Conservation (phyloP, 2,329 filamentous ascomycete genomes). For the Clonostachys byssicola region DNA sequence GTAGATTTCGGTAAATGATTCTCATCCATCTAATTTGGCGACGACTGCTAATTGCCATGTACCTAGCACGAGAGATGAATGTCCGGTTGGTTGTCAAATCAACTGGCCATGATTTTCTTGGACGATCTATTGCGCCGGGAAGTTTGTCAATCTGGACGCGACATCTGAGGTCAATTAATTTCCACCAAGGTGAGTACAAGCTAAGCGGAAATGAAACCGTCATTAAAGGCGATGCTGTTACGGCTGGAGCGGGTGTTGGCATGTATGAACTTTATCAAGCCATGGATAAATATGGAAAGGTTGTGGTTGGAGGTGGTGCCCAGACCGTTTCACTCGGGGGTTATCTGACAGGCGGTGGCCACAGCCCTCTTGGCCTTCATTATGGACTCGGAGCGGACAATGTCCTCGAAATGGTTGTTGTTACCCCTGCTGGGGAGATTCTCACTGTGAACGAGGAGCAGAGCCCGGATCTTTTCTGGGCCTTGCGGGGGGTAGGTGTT, state of each 20-base stretch:
- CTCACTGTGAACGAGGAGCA: constrained; percentile 46
- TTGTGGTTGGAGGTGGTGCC: constrained; percentile 49
- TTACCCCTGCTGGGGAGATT: constrained; percentile 45
- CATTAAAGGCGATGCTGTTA: constrained; percentile 45
- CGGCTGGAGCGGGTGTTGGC: constrained; percentile 46
- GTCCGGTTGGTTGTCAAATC: constrained; percentile 35
- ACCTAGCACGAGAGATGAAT: constrained; percentile 35
- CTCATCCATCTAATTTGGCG: not conserved
- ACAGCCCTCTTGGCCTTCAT: constrained; percentile 45
- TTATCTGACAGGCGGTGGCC: constrained; percentile 58
- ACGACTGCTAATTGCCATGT: not conserved
- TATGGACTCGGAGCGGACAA: constrained; percentile 60
- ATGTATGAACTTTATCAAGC: constrained; percentile 42
- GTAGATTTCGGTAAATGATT: constrained; percentile 34
- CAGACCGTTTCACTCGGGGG: constrained; percentile 56
- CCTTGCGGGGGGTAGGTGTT: constrained; percentile 44
- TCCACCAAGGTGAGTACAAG: constrained; percentile 23
- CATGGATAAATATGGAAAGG: constrained; percentile 36
- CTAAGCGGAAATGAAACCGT: constrained; percentile 24
- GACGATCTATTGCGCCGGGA: constrained; percentile 40
- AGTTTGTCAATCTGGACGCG: constrained; percentile 51
- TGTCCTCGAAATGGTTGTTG: constrained; percentile 52
- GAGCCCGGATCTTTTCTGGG: constrained; percentile 60
- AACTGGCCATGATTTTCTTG: constrained; percentile 38
- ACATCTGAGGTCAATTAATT: constrained; percentile 31